Base-by-base conservation (phyloP, 1,284 basidiomycete genomes). In the Moesziomyces sp. region DNA sequence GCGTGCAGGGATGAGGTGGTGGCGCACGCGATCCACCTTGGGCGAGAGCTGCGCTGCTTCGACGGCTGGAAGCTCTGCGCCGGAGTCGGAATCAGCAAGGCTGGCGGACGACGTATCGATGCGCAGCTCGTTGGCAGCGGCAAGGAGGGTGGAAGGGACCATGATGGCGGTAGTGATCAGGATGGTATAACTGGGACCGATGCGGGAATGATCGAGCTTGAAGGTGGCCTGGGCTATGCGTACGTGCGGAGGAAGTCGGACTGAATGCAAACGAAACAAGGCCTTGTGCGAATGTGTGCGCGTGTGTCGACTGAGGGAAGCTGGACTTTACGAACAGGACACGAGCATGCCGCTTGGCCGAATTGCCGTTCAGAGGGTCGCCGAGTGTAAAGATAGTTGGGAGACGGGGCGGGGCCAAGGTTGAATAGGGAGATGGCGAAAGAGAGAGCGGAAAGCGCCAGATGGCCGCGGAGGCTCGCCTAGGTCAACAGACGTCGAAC, bases 1-100 rank as follows among this genome's bases (percentile, higher is more conserved):
- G 14, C 68, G 59, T 0, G 72, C 66, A 19, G 72, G 72, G 23
- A 74, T 74, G 56, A 74, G 72, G 26, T 74, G 72, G 28, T 69
- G 72, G 10, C 72, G 61, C n/a, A 74, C 33, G 26, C 72, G 61
- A 19, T 63, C 71, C 18, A 57, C 43, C 49, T 53, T 67, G 33
- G 71, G 71, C 18, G 70, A 73, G 21, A 67, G 52, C 43, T 59
- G 63, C 0, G 64, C 57, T 18, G 64, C 70, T n/a, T 73, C 70
- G 42, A 62, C 55, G 4, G 57, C 53, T 0, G 70, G 70, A 11
- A 73, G 49, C 21, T 59, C 66, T 35, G 52, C n/a, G 24, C 56
- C 54, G n/a, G 57, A 53, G 42, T 71, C 58, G 54, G 47, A 28
- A 1, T 60, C 23, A 0, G 30, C 24, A 9, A 51, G 18, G 18